Percentiles rank a stretch among this genome's conserved stretches.
phyloP scores from a whole-genome alignment of 2,329 filamentous ascomycete genomes.

The Knoxdaviesia capensis region DNA sequence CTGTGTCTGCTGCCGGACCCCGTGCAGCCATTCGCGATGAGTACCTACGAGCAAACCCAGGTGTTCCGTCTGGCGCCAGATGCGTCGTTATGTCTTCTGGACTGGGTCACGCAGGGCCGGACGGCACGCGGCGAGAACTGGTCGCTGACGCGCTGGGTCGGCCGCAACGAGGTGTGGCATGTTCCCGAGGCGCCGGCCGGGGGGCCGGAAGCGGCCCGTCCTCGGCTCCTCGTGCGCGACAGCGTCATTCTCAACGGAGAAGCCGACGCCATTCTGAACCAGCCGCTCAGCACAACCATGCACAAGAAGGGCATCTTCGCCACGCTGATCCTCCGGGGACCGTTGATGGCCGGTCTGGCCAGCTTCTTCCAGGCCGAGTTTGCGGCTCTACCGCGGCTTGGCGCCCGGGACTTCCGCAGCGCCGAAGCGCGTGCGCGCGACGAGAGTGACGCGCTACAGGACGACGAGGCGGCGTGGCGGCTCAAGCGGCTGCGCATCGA shows the following conservation, averaged over 20 bases:
- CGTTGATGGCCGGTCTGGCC: conserved; percentile 42
- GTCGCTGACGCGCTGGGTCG: conserved; percentile 61
- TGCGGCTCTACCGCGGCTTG: conserved; percentile 56
- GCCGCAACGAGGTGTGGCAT: conserved; percentile 73
- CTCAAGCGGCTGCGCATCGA: conserved; percentile 35
- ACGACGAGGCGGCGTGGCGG: conserved; percentile 30
- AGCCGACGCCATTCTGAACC: conserved; percentile 16
- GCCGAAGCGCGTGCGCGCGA: conserved; percentile 23
- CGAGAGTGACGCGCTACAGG: conserved; percentile 11
- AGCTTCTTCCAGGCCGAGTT: conserved; percentile 68
- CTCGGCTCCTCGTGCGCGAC: conserved; percentile 63
- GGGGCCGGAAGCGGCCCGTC: conserved; percentile 10
- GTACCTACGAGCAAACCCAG: conserved; percentile 70
- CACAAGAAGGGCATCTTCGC: conserved; percentile 60
- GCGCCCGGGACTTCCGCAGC: conserved; percentile 55
- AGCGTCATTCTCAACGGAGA: conserved; percentile 53
- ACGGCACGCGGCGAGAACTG: conserved; percentile 74
- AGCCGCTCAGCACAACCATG: conserved; percentile 40
- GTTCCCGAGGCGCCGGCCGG: conserved; percentile 12
- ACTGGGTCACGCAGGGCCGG: conserved; percentile 88
- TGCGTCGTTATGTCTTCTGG: conserved; percentile 58
- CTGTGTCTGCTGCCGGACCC: conserved; percentile 70
- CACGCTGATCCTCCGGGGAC: conserved; percentile 65
- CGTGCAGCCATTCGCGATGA: conserved; percentile 72
- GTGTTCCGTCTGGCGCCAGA: conserved; percentile 41